Percentiles rank a stretch among this genome's conserved stretches.
phyloP scores from a whole-genome alignment of 2,329 filamentous ascomycete species.

The Onygena corvina region DNA sequence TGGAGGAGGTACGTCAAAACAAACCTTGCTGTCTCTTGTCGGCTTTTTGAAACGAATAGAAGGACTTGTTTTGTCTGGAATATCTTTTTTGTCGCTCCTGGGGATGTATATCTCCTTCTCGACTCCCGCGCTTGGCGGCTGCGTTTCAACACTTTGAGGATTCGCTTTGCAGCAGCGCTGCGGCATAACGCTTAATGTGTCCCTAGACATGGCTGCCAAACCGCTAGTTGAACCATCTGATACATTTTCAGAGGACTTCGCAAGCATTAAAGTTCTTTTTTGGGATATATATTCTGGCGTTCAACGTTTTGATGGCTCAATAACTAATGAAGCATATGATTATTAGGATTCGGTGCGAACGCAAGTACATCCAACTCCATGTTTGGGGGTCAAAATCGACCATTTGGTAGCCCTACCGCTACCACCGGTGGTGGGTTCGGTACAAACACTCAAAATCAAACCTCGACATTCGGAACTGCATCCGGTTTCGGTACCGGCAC shows the following conservation, averaged over 20 bases:
- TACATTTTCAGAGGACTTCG: neutral
- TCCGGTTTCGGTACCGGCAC: conserved; percentile 12
- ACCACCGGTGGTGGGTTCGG: conserved; percentile 16
- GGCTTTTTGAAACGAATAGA: neutral
- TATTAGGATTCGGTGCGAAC: conserved; percentile 19
- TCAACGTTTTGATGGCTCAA: neutral
- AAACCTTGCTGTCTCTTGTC: conserved; percentile 3
- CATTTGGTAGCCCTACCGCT: conserved; percentile 18
- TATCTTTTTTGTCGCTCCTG: neutral
- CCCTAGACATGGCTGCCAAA: neutral
- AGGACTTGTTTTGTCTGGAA: neutral
- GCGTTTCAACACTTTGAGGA: neutral
- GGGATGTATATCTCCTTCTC: neutral
- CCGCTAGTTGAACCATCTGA: neutral
- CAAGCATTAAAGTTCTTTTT: no score
- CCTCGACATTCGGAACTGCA: conserved; percentile 10
- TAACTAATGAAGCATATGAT: neutral
- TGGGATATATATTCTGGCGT: neutral
- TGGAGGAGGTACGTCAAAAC: conserved; percentile 21
- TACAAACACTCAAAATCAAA: conserved; percentile 9
- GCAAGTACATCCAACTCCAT: conserved; percentile 15
- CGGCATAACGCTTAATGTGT: neutral
- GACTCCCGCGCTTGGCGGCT: neutral
- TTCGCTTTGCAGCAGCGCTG: neutral
- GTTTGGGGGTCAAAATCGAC: conserved; percentile 18